Base-by-base conservation (phyloP, 805 yeast species). In the Schwanniomyces pseudopolymorphus region DNA sequence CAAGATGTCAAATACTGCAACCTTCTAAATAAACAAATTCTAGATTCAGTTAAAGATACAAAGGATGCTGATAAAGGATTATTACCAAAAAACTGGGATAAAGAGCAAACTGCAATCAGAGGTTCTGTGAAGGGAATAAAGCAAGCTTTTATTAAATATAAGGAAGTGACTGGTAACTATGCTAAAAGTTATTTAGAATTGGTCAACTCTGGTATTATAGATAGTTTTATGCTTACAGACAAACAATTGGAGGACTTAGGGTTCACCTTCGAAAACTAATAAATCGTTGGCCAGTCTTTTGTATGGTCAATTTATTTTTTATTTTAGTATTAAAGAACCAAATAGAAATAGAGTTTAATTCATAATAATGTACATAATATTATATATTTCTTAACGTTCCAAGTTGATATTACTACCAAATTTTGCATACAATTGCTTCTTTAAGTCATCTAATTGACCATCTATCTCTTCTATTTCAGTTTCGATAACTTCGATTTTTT, bases 341-440 rank as follows among this genome's bases (percentile, higher is more conserved):
- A 9, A 20, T 8, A 33, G 7, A 33, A 8, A n/a, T n/a, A n/a
- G n/a, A n/a, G n/a, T n/a, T n/a, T 33, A 16, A 6, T 14, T 19
- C 9, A 21, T 22, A 25, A 39, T 39, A n/a, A 25, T 5, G 19
- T 13, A 17, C 11, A 16, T 25, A 20, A 17, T 22, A 14, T 39
- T 39, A 26, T 16, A 2, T 25, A 17, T n/a, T 21, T 24, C n/a
- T 46, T 58, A 79, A 45, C 83, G 72, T 62, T 92, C 99, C 40
- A 92, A 70, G 62, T 91, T 91, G 61, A 92, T 94, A 48, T 89
- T 83, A 56, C 80, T 80, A 21, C 98, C 99, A 61, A 92, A 94
- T 64, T 87, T 89, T 14, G 88, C 89, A 59, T 92, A 94, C 46
- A 92, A 72, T n/a, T 74, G 75, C 27, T 79, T 77, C 69, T 92